phyloP scores from a whole-genome alignment of 768 basidiomycete genomes.

The Candolleomyces aberdarensis region DNA sequence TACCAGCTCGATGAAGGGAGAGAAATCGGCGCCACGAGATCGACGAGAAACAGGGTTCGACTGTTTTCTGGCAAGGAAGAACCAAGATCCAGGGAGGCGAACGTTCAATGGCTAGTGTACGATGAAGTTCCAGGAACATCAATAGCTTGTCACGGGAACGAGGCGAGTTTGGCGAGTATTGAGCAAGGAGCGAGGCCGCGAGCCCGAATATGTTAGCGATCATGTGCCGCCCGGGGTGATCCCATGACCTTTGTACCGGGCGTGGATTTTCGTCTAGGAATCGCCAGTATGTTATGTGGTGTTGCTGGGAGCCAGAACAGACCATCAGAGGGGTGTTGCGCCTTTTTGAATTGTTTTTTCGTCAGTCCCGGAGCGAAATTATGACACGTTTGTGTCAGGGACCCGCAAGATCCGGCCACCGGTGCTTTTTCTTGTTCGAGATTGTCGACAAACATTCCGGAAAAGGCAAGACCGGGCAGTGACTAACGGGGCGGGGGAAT shows the following conservation, averaged over 20 bases:
- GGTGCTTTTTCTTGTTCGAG: neutral
- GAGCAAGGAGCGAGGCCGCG: too few species aligned
- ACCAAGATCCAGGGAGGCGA: neutral
- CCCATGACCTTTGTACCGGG: conserved; percentile 15
- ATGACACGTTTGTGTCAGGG: neutral
- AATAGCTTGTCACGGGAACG: neutral
- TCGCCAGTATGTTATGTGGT: neutral
- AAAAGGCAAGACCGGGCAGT: conserved; percentile 5
- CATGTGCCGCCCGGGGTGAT: neutral
- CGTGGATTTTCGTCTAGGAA: neutral
- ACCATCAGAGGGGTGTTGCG: too few species aligned
- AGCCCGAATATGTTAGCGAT: too few species aligned
- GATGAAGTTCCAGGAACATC: neutral
- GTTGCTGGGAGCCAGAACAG: too few species aligned
- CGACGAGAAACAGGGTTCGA: too few species aligned
- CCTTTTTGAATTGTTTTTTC: too few species aligned
- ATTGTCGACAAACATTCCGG: conserved; percentile 3
- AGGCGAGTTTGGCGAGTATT: neutral
- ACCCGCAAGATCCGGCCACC: conserved; percentile 7
- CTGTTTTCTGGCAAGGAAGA: neutral
- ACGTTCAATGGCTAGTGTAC: too few species aligned
- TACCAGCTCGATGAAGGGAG: too few species aligned
- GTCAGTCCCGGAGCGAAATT: neutral
- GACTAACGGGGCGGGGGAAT: neutral
- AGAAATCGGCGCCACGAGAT: too few species aligned